Conservation (phyloP, 176 grass and related monocot genomes). For the Canna indica region DNA sequence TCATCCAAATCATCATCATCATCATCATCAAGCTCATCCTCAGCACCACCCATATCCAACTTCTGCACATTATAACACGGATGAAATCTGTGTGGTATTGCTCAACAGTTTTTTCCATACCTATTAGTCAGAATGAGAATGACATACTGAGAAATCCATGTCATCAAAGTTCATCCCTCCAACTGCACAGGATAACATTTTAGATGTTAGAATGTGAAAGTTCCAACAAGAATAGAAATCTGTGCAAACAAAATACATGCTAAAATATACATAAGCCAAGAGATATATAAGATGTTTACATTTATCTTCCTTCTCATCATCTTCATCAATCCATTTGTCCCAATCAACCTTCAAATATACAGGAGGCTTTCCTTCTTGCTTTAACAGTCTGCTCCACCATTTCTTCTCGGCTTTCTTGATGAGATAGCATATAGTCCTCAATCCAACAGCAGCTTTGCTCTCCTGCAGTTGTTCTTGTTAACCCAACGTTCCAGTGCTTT, state of each 20-base stretch:
- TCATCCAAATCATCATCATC: constrained; percentile 45
- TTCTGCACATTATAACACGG: constrained; percentile 47
- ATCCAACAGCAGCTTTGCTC: constrained; percentile 55
- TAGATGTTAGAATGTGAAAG: neutral
- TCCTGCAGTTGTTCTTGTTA: constrained; percentile 36
- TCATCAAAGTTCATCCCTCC: constrained; percentile 42
- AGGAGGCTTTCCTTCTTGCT: constrained; percentile 54
- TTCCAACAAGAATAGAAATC: neutral
- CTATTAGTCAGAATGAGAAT: neutral
- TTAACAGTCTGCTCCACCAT: constrained; percentile 75
- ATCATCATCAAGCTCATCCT: constrained; percentile 40
- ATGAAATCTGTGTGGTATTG: constrained; percentile 5
- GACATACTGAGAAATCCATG: constrained; percentile 89
- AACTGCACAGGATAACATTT: constrained; percentile 28
- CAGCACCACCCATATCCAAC: constrained; percentile 59
- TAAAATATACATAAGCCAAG: neutral
- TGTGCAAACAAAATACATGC: neutral
- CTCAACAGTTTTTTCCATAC: neutral
- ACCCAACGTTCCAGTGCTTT: neutral
- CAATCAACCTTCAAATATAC: constrained; percentile 87
- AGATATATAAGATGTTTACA: constrained; percentile 24
- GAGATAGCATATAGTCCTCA: constrained; percentile 76
- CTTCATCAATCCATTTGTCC: constrained; percentile 98
- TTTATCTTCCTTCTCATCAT: constrained; percentile 55
- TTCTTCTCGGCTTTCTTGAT: constrained; percentile 63